Percentiles rank a stretch among this genome's conserved stretches.
phyloP scores from a whole-genome alignment of 306 rosid genomes.

The Prunus armeniaca region DNA sequence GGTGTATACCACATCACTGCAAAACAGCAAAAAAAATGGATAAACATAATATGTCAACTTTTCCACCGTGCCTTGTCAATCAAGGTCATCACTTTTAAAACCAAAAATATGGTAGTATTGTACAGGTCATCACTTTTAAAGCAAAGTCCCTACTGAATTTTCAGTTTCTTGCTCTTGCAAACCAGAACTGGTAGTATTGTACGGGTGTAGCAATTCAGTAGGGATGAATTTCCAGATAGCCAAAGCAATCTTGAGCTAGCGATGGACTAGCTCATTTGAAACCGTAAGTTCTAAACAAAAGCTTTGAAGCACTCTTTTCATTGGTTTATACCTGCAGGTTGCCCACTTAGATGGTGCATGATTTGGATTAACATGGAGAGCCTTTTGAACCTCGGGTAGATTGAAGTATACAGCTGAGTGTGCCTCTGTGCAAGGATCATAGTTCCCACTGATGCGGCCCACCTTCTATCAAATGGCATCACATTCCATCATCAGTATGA shows the following conservation, averaged over 20 bases:
- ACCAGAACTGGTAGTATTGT: neutral
- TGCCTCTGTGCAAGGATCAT: slow-evolving; percentile 88
- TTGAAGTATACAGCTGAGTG: slow-evolving; percentile 70
- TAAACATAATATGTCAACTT: neutral
- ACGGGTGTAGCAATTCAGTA: neutral
- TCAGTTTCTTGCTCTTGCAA: neutral
- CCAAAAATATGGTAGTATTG: no score
- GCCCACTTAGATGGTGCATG: slow-evolving; percentile 65
- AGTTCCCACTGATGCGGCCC: slow-evolving; percentile 46
- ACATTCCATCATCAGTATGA: slow-evolving; percentile 20
- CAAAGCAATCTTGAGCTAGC: slow-evolving; percentile 5
- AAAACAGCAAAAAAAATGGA: slow-evolving; percentile 16
- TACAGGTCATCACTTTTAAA: neutral
- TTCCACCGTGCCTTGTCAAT: neutral
- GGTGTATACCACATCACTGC: slow-evolving; percentile 27
- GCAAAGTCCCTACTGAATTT: neutral
- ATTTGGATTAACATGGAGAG: slow-evolving; percentile 62
- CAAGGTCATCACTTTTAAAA: neutral
- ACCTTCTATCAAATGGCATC: slow-evolving; percentile 40
- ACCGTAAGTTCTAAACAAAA: slow-evolving; percentile 5
- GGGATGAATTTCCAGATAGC: neutral
- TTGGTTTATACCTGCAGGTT: slow-evolving; percentile 69
- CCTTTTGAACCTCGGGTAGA: slow-evolving; percentile 68
- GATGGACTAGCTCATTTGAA: slow-evolving; percentile 1
- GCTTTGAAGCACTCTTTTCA: neutral